phyloP scores from a whole-genome alignment of 345 rosid species.

The Aurinia saxatilis region DNA sequence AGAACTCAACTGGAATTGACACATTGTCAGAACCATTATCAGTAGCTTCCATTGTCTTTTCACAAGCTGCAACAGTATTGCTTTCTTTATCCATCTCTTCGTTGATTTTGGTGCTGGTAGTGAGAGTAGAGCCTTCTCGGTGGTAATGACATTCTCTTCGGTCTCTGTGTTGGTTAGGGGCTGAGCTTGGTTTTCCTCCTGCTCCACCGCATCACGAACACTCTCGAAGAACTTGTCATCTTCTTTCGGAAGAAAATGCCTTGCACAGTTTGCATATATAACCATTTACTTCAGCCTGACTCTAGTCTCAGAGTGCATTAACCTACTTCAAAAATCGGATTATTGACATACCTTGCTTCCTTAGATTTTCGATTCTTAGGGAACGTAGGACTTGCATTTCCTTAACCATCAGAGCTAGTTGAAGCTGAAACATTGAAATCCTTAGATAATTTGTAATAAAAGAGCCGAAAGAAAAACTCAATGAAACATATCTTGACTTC shows the following conservation, averaged over 20 bases:
- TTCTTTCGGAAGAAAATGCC: constrained; percentile 91
- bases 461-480: background rate
- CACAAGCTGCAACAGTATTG: constrained; percentile 19
- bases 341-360: constrained; percentile 65
- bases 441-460: background rate
- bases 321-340: background rate
- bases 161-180: constrained; percentile 56
- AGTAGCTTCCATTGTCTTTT: constrained; percentile 33
- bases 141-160: constrained; percentile 57
- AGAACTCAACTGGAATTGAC: constrained; percentile 65
- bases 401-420: constrained; percentile 75
- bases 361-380: constrained; percentile 69
- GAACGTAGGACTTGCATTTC: constrained; percentile 79
- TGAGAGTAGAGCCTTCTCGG: constrained; percentile 48
- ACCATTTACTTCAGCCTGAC: background rate
- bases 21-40: constrained; percentile 35
- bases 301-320: background rate
- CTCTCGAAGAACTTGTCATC: constrained; percentile 88
- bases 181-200: constrained; percentile 74
- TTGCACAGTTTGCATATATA: constrained; percentile 31
- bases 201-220: constrained; percentile 87
- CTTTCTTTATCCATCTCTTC: constrained; percentile 21
- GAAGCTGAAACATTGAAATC: constrained; percentile 51
- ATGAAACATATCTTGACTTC: background rate
- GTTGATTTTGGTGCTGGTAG: constrained; percentile 22